Percentiles rank a stretch among this genome's conserved stretches.
phyloP scores from a whole-genome alignment of 2,329 filamentous ascomycete genomes.

The Fusarium sp. region DNA sequence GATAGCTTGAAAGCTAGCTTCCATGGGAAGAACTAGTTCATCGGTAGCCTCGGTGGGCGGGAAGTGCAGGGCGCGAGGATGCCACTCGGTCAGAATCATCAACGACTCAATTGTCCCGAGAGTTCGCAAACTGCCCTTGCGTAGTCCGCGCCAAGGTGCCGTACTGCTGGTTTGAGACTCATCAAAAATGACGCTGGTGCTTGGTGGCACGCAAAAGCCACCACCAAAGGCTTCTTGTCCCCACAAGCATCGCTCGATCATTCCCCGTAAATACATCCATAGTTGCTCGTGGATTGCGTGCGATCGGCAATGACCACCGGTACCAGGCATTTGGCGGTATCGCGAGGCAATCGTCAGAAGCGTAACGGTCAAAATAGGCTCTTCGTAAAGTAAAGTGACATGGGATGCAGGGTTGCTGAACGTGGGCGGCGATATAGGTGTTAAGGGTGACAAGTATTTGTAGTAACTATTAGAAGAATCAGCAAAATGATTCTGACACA shows the following conservation, averaged over 20 bases:
- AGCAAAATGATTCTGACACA: neutral
- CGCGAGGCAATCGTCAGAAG: constrained; percentile 91
- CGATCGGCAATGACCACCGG: constrained; percentile 83
- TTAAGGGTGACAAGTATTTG: constrained; percentile 87
- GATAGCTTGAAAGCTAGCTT: constrained; percentile 56
- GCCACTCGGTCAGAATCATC: constrained; percentile 96
- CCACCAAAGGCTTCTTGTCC: constrained; percentile 95
- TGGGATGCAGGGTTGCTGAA: constrained; percentile 86
- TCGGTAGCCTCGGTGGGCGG: constrained; percentile 81
- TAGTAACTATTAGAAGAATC: constrained; percentile 74
- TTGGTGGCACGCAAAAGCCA: constrained; percentile 79
- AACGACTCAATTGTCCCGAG: constrained; percentile 94
- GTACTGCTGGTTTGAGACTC: constrained; percentile 72
- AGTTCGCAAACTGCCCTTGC: constrained; percentile 83
- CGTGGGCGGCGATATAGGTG: constrained; percentile 91
- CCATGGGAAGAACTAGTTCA: constrained; percentile 71
- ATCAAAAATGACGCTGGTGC: constrained; percentile 59
- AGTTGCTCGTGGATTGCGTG: constrained; percentile 94
- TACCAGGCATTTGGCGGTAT: constrained; percentile 81
- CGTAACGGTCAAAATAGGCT: constrained; percentile 92
- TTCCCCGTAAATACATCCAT: constrained; percentile 92
- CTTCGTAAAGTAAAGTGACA: constrained; percentile 81
- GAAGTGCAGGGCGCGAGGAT: constrained; percentile 93
- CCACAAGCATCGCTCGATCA: constrained; percentile 96
- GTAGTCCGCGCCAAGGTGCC: constrained; percentile 73